These are phyloP conservation scores for Trichosanthes cucumerina DNA, from an alignment of 306 rosid species.

Conservation along the genomic window DNA sequence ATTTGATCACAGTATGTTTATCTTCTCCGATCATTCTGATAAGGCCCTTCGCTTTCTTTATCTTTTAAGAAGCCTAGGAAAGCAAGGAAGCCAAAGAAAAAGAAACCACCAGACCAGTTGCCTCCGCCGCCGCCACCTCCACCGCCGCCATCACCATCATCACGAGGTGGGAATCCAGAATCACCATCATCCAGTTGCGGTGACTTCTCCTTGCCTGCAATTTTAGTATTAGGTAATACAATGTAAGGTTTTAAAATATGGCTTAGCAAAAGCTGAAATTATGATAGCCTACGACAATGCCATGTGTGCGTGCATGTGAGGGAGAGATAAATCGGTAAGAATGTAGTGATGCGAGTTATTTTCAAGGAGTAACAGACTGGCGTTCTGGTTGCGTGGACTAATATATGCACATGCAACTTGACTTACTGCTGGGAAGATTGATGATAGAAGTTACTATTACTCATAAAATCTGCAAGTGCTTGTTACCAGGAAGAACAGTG, in stretches of 20 bases:
- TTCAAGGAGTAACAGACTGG: neutral
- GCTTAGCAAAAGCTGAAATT: neutral
- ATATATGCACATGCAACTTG: neutral
- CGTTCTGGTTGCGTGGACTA: neutral
- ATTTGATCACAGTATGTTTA: slow-evolving; percentile 4
- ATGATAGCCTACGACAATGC: neutral
- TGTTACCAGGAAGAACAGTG: slow-evolving; percentile 80
- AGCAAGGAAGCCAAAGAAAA: slow-evolving; percentile 93
- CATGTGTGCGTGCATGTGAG: neutral
- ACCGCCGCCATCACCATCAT: slow-evolving; percentile 78
- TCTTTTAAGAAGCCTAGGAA: slow-evolving; percentile 86
- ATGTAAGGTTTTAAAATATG: neutral
- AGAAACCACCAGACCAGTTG: slow-evolving; percentile 90
- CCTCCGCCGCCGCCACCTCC: slow-evolving; percentile 99
- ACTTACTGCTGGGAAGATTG: neutral
- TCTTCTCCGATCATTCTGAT: slow-evolving; percentile 55
- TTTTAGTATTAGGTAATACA: slow-evolving; percentile 7
- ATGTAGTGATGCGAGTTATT: neutral
- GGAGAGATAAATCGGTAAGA: neutral
- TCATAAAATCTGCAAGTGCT: slow-evolving; percentile 4
- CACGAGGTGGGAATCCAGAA: slow-evolving; percentile 80
- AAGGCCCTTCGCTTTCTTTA: slow-evolving; percentile 61
- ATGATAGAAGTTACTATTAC: neutral
- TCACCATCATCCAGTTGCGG: slow-evolving; percentile 79
- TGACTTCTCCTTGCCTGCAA: slow-evolving; percentile 86